Percentiles rank a stretch among this genome's conserved stretches.
phyloP scores from a whole-genome alignment of 345 rosid genomes.

The Populus alba region DNA sequence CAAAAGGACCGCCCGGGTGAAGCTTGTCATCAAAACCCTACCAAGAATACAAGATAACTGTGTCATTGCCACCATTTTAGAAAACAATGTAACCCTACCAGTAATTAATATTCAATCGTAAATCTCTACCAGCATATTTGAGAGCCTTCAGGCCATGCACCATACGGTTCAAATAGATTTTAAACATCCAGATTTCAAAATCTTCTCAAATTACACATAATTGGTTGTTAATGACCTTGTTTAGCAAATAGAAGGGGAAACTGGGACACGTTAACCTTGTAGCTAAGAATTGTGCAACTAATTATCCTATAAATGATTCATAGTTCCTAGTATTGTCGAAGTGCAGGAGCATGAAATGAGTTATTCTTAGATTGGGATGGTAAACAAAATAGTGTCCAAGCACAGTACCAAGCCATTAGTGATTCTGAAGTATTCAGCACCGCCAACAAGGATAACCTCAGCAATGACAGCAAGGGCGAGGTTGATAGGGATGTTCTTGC shows the following conservation, averaged over 20 bases:
- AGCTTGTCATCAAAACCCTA: slow-evolving; percentile 94
- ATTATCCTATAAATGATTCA: not conserved
- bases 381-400: not conserved
- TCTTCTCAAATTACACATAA: not conserved
- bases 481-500: slow-evolving; percentile 85
- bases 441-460: slow-evolving; percentile 83
- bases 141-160: too few species aligned
- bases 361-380: not conserved
- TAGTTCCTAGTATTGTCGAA: not conserved
- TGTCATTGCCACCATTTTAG: not conserved
- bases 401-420: slow-evolving; percentile 71
- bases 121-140: not conserved
- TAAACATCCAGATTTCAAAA: not conserved
- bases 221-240: not conserved
- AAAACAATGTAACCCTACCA: too few species aligned
- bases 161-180: not conserved
- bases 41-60: not conserved
- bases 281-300: not conserved
- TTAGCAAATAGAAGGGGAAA: not conserved
- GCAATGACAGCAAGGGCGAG: slow-evolving; percentile 73
- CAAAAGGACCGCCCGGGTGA: slow-evolving; percentile 96
- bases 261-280: not conserved
- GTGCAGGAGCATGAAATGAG: not conserved
- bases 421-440: slow-evolving; percentile 97
- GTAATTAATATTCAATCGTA: too few species aligned